phyloP scores from a whole-genome alignment of 2,329 filamentous ascomycete genomes.

The Fusarium tuaranense region DNA sequence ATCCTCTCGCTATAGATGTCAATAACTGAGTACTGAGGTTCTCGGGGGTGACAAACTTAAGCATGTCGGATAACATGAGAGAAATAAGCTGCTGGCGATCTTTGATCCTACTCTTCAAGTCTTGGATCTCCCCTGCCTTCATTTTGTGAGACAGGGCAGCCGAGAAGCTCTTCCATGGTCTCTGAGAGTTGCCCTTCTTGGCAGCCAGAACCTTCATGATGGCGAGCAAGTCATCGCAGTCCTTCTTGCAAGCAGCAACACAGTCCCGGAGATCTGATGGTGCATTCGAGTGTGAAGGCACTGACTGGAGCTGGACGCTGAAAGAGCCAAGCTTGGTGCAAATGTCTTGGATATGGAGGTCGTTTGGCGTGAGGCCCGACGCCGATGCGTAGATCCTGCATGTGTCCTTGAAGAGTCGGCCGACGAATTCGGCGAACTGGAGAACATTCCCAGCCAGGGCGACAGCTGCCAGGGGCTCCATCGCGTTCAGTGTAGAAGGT shows the following conservation, averaged over 20 bases:
- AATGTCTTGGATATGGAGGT: neutral
- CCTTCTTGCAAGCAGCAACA: neutral
- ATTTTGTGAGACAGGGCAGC: neutral
- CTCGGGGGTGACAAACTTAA: neutral
- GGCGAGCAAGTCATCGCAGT: neutral
- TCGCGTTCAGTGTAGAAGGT: neutral
- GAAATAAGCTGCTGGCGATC: neutral
- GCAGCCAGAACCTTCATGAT: neutral
- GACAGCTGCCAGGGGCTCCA: neutral
- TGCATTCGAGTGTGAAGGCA: neutral
- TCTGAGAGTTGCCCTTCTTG: neutral
- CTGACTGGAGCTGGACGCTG: neutral
- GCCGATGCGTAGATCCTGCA: neutral
- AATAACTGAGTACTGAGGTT: neutral
- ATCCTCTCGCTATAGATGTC: neutral
- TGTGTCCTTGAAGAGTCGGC: neutral
- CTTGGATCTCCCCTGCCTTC: neutral
- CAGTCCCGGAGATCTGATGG: neutral
- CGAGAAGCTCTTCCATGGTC: neutral
- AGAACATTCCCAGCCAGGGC: neutral
- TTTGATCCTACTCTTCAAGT: neutral
- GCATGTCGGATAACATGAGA: neutral
- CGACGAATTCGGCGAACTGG: neutral
- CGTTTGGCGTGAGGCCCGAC: neutral
- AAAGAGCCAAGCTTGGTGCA: neutral